A percentile compares a stretch with the other conserved stretches of the same genome.
Conservation (phyloP, 805 yeast species). For the Candida anglica region DNA sequence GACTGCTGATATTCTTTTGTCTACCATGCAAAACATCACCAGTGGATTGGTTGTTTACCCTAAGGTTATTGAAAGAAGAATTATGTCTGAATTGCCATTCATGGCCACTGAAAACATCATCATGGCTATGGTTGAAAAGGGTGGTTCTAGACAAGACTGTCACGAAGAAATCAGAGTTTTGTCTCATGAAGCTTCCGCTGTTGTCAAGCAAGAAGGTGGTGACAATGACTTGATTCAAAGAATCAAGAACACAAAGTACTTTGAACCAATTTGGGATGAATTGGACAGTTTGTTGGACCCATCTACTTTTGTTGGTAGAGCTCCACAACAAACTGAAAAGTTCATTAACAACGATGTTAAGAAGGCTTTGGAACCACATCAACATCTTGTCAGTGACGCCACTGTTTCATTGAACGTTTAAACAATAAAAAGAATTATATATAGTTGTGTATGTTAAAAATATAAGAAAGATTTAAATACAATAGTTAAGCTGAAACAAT, state of each 20-base stretch:
- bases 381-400: constrained; percentile 55
- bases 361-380: constrained; percentile 70
- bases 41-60: constrained; percentile 97
- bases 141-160: constrained; percentile 97
- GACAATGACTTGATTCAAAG: constrained; percentile 95
- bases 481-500: background rate
- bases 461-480: background rate
- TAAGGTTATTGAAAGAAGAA: constrained; percentile 96
- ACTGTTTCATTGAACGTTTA: constrained; percentile 79
- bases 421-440: constrained; percentile 4
- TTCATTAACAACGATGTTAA: constrained; percentile 83
- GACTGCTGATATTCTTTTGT: constrained; percentile 88
- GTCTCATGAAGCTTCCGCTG: constrained; percentile 95
- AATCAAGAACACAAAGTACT: constrained; percentile 70
- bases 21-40: constrained; percentile 87
- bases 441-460: background rate
- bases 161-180: constrained; percentile 96
- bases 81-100: constrained; percentile 90
- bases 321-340: constrained; percentile 96
- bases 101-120: constrained; percentile 99
- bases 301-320: constrained; percentile 94
- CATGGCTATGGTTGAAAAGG: constrained; percentile 99
- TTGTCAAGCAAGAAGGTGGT: constrained; percentile 97
- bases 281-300: constrained; percentile 84
- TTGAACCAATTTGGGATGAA: constrained; percentile 84